Evolutionary conservation across 768 basidiomycete genomes (phyloP).

Genomic region (Serpula lacrymans): DNA sequence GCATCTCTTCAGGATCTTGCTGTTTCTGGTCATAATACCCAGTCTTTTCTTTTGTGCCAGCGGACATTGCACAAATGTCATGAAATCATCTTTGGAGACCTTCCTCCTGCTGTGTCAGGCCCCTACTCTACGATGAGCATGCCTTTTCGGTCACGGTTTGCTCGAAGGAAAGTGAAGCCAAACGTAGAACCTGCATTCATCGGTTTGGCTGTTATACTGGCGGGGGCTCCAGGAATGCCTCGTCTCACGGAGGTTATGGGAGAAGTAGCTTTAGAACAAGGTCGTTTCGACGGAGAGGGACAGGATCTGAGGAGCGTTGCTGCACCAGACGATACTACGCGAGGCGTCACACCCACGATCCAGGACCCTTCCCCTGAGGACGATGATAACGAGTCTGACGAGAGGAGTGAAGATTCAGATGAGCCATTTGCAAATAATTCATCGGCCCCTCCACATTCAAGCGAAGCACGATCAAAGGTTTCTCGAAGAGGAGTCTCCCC

Average conservation of each 20-base stretch:
- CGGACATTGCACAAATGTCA: constrained; percentile 88
- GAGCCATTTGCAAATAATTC: constrained; percentile 8
- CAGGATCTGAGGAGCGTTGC: constrained; percentile 48
- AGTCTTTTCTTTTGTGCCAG: constrained; percentile 88
- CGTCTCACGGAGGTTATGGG: constrained; percentile 70
- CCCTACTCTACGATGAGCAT: constrained; percentile 65
- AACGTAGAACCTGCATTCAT: constrained; percentile 74
- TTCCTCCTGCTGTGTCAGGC: constrained; percentile 58
- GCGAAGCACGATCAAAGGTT: constrained; percentile 12
- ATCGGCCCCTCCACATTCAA: constrained; percentile 13
- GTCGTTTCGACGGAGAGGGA: constrained; percentile 66
- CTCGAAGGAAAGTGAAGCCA: constrained; percentile 65
- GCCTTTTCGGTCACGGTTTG: constrained; percentile 45
- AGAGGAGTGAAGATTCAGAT: constrained; percentile 22
- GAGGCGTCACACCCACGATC: constrained; percentile 16
- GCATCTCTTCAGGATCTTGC: constrained; percentile 82
- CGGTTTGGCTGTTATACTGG: constrained; percentile 80
- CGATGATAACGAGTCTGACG: constrained; percentile 44
- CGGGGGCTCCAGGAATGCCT: constrained; percentile 76
- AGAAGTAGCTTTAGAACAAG: constrained; percentile 86
- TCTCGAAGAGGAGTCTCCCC: constrained; percentile 17
- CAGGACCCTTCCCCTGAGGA: constrained; percentile 27
- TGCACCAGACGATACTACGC: constrained; percentile 38
- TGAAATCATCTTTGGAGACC: constrained; percentile 93
- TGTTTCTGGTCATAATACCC: constrained; percentile 50